Base-by-base conservation (phyloP, 345 rosid genomes). In the Viola odorata region DNA sequence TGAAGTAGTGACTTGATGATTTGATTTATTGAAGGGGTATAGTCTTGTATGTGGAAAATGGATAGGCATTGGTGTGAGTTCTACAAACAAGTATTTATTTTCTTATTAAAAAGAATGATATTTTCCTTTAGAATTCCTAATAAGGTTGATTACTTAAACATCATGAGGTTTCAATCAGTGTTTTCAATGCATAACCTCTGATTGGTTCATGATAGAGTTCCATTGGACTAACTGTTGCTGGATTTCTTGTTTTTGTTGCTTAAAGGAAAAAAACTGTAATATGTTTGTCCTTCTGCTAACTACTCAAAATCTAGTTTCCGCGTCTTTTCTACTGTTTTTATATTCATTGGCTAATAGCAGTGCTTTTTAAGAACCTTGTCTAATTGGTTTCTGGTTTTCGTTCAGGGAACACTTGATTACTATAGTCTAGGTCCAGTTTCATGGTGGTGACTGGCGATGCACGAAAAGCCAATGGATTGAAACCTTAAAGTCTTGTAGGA, bases 361-460 rank as follows among this genome's bases (percentile, higher is more conserved):
- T 54, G 4, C 17, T 50, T 45, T 55, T 61, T 5, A 37, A 14
- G 42, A 45, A 32, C 14, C 14, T 2, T 51, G 10, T 8, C 39
- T 49, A 32, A 12, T 16, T 14, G 1, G 11, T 23, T 36, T 15
- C 61, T 13, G 3, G 6, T 57, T 51, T 71, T 72, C 32, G 32
- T 23, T 2, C 83, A 91, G 98, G 98, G 95, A 39, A 65, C 81
- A 11, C 39, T 86, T 58, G 83, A 91, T 59, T 67, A 49, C n/a
- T 91, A 88, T 60, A 91, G 98, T 63, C 69, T 91, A 51, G 96
- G 95, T 13, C 91, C 87, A 3, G 76, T 80, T 75, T 80, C 88
- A n/a, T 91, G 96, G 97, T 91, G 96, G 97, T 88, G 94, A 41
- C 62, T 88, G 94, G 45, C 62, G 67, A 72, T 64, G 76, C 47